Percentiles rank a stretch among this genome's conserved stretches.
These are phyloP conservation scores for Cylindrotheca closterium DNA, from an alignment of 108 stramenopile genomes.

Conservation along the genomic window DNA sequence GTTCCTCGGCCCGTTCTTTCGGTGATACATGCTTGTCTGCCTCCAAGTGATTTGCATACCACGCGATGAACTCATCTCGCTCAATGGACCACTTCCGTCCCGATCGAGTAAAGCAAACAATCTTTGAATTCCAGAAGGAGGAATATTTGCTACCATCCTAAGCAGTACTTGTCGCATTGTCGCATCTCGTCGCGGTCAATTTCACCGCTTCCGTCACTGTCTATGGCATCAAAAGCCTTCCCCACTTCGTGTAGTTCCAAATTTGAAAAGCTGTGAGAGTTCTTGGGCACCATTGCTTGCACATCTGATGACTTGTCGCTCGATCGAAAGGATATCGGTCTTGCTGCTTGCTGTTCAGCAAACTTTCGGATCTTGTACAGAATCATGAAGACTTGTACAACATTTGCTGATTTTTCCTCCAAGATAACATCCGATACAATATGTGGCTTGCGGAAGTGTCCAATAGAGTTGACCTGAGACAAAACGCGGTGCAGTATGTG, in stretches of 20 bases:
- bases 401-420: constrained; percentile 31
- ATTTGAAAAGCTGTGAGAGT: constrained; percentile 2
- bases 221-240: constrained; percentile 53
- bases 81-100: constrained; percentile 2
- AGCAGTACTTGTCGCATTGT: constrained; percentile 32
- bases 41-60: constrained; percentile 17
- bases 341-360: constrained; percentile 8
- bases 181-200: constrained; percentile 49
- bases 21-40: constrained; percentile 19
- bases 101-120: not conserved
- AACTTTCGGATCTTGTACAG: constrained; percentile 28
- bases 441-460: constrained; percentile 12
- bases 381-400: constrained; percentile 33
- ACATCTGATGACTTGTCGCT: not conserved
- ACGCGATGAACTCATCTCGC: constrained; percentile 28
- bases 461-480: constrained; percentile 18
- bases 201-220: constrained; percentile 40
- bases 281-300: not conserved
- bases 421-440: constrained; percentile 28
- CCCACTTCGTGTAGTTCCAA: constrained; percentile 11
- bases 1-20: constrained; percentile 20
- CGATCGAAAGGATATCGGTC: not conserved
- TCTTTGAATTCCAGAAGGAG: not conserved
- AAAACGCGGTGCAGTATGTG: too few species aligned
- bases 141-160: constrained; percentile 23